Percentiles rank a stretch among this genome's conserved stretches.
Evolutionary conservation across 1,284 basidiomycete species (phyloP).

Genomic region (Apiotrichum mycotoxinovorans): DNA sequence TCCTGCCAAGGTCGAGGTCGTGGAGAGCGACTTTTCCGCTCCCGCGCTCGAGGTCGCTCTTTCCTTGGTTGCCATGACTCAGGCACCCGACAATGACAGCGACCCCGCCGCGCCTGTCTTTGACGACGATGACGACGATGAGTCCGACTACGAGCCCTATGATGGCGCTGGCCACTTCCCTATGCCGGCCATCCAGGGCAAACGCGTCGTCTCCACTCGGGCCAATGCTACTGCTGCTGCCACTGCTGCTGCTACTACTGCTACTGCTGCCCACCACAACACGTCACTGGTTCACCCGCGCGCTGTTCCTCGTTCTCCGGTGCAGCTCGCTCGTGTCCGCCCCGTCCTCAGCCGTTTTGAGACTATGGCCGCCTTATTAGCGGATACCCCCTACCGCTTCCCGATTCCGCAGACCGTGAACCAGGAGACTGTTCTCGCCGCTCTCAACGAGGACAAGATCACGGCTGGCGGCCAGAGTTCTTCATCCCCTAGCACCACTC

Average conservation of each 20-base stretch:
- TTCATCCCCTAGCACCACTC: background rate
- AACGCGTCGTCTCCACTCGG: background rate
- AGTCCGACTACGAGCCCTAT: constrained; percentile 10
- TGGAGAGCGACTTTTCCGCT: background rate
- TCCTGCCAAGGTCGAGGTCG: background rate
- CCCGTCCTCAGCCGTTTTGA: constrained; percentile 5
- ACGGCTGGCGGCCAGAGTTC: too few relatives aligned
- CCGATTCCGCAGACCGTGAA: background rate
- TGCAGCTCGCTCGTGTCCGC: constrained; percentile 4
- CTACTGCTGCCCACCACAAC: background rate
- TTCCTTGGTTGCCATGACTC: background rate
- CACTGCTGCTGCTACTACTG: too few relatives aligned
- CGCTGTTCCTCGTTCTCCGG: constrained; percentile 1
- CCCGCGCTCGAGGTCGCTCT: background rate
- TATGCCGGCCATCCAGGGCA: constrained; percentile 1
- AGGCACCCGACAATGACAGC: background rate
- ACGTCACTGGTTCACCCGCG: background rate
- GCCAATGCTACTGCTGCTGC: too few relatives aligned
- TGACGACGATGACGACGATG: constrained; percentile 2
- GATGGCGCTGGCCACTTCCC: constrained; percentile 13
- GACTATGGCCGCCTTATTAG: background rate
- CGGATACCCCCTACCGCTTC: constrained; percentile 1
- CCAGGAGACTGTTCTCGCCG: background rate
- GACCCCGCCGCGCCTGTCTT: background rate
- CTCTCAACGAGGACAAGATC: background rate